These are phyloP conservation scores for Ogataea nonfermentans DNA, from an alignment of 805 yeast species.

Conservation along the genomic window DNA sequence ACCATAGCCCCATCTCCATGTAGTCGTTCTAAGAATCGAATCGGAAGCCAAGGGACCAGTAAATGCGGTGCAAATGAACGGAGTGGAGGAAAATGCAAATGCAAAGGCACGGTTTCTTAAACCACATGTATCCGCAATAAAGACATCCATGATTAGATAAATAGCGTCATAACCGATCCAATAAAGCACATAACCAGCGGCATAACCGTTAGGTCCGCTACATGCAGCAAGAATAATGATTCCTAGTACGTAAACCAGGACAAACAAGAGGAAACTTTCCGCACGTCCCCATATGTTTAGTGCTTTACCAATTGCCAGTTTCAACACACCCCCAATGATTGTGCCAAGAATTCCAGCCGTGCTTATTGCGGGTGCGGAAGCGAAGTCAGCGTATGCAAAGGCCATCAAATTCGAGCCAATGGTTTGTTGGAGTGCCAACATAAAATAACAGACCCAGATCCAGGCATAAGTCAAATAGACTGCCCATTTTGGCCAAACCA, in stretches of 20 bases:
- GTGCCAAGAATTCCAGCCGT: constrained; percentile 32
- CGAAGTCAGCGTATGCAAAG: constrained; percentile 27
- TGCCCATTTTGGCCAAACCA: constrained; percentile 32
- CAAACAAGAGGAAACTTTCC: constrained; percentile 29
- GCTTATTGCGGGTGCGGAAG: constrained; percentile 30
- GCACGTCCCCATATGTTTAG: constrained; percentile 33
- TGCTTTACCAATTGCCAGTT: constrained; percentile 30
- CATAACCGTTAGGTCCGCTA: constrained; percentile 26
- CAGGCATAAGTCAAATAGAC: constrained; percentile 29
- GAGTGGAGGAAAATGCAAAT: constrained; percentile 30
- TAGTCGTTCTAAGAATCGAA: constrained; percentile 40
- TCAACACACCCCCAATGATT: constrained; percentile 35
- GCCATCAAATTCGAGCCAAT: constrained; percentile 25
- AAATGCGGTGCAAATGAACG: constrained; percentile 35
- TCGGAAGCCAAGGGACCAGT: constrained; percentile 32
- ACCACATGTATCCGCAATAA: constrained; percentile 32
- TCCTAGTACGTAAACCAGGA: constrained; percentile 26
- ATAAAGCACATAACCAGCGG: constrained; percentile 33
- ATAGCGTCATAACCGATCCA: constrained; percentile 32
- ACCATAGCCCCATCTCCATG: constrained; percentile 57
- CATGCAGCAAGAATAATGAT: constrained; percentile 30
- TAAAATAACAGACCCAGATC: constrained; percentile 36
- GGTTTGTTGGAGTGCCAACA: constrained; percentile 33
- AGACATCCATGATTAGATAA: constrained; percentile 28
- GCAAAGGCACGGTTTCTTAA: constrained; percentile 33